These are phyloP conservation scores for Calocera viscosa DNA, from an alignment of 768 basidiomycete genomes.

Conservation along the genomic window DNA sequence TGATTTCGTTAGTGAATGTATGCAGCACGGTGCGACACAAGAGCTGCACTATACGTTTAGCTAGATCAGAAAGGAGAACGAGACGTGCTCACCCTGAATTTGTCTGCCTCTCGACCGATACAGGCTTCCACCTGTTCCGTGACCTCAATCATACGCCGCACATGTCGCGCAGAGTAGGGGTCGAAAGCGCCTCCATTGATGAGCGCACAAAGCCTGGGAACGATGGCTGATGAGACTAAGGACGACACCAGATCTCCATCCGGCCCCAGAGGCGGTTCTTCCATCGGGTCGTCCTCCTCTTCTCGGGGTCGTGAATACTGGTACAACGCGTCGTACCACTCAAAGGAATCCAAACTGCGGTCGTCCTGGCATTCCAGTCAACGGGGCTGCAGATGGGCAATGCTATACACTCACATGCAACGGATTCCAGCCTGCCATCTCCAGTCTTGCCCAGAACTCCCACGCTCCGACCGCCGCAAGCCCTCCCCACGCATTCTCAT, in stretches of 20 bases:
- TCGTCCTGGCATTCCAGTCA: conserved; percentile 30
- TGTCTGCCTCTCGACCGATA: conserved; percentile 36
- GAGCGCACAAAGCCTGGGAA: conserved; percentile 59
- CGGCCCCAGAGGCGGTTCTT: conserved; percentile 53
- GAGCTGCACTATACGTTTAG: not conserved
- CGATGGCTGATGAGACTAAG: conserved; percentile 73
- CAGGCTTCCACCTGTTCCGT: conserved; percentile 70
- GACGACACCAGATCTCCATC: conserved; percentile 80
- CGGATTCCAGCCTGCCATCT: conserved; percentile 79
- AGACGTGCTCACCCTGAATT: conserved; percentile 28
- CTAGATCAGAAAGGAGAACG: not conserved
- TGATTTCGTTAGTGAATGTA: conserved; percentile 32
- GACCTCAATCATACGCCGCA: conserved; percentile 55
- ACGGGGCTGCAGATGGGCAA: not conserved
- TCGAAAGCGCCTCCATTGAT: conserved; percentile 74
- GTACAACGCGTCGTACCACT: conserved; percentile 70
- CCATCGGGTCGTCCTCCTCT: conserved; percentile 26
- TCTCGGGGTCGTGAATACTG: conserved; percentile 51
- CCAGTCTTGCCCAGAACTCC: conserved; percentile 89
- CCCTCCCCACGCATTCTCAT: conserved; percentile 80
- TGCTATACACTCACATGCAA: conserved; percentile 44
- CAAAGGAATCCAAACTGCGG: conserved; percentile 60
- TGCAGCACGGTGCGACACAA: not conserved
- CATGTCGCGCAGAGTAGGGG: conserved; percentile 56
- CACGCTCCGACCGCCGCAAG: conserved; percentile 76